Evolutionary conservation across 139 green algal genomes (phyloP).

Genomic region (Spirogloea muscicola): DNA sequence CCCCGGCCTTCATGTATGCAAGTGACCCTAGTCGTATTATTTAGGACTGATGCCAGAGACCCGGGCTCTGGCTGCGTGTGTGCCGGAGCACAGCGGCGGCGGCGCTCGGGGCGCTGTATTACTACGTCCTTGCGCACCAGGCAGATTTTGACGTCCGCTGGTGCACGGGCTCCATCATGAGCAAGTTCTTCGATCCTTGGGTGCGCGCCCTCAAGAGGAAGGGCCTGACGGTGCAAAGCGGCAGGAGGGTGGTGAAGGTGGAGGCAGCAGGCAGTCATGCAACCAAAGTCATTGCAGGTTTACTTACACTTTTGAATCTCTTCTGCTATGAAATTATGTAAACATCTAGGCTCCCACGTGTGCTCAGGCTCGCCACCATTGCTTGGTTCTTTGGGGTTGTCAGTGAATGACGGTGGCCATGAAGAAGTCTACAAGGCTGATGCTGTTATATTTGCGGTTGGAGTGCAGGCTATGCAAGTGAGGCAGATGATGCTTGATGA

Average conservation of each 20-base stretch:
- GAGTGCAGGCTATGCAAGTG: conserved; percentile 42
- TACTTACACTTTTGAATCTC: no score
- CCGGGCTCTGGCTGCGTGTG: no score
- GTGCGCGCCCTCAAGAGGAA: neutral
- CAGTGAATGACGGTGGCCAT: neutral
- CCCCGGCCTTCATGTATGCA: no score
- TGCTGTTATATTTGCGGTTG: conserved; percentile 45
- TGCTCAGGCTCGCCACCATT: no score
- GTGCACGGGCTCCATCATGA: conserved; percentile 40
- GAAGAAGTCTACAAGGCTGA: conserved; percentile 19
- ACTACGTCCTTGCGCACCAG: conserved; percentile 53
- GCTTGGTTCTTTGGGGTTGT: no score
- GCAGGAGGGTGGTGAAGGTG: conserved; percentile 3
- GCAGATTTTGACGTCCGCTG: conserved; percentile 54
- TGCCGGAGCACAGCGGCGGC: conserved; percentile 7
- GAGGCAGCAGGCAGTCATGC: no score
- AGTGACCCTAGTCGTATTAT: no score
- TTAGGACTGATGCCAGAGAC: no score
- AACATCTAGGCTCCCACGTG: no score
- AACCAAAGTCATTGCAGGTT: no score
- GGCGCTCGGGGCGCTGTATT: conserved; percentile 52
- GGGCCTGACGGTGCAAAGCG: neutral
- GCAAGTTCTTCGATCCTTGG: conserved; percentile 42
- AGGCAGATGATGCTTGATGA: no score
- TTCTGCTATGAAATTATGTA: no score